These are phyloP conservation scores for Fragosphaeria purpurea DNA, from an alignment of 2,329 filamentous ascomycete species.

Conservation along the genomic window DNA sequence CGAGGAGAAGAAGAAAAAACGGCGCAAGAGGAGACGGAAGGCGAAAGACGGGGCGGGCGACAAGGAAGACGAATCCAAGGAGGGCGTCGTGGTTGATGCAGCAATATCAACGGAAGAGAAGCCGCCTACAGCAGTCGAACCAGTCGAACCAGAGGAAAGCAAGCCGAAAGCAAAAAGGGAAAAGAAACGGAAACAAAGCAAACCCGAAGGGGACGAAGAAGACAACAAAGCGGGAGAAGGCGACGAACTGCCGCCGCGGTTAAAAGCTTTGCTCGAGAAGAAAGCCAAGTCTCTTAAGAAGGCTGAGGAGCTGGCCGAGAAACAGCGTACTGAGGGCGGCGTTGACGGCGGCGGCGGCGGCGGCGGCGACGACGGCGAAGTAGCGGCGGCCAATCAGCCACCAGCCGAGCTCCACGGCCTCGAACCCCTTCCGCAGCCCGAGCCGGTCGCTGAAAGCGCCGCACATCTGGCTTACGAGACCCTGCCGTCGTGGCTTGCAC, in stretches of 20 bases:
- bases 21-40: too few relatives aligned
- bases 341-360: constrained; percentile 12
- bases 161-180: constrained; percentile 16
- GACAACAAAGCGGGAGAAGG: constrained; percentile 11
- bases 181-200: neutral
- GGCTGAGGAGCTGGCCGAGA: constrained; percentile 29
- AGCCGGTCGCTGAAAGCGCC: constrained; percentile 44
- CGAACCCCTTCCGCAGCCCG: constrained; percentile 72
- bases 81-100: constrained; percentile 3
- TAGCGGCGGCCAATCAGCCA: neutral
- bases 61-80: too few relatives aligned
- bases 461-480: constrained; percentile 63
- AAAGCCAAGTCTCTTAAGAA: constrained; percentile 44
- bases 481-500: constrained; percentile 70
- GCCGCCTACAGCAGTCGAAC: neutral
- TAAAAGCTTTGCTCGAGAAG: constrained; percentile 45
- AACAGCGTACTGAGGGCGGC: constrained; percentile 14
- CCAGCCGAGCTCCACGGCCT: constrained; percentile 54
- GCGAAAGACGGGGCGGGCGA: too few relatives aligned
- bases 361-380: neutral
- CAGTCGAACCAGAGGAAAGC: constrained; percentile 17
- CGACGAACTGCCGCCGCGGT: constrained; percentile 22
- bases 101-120: constrained; percentile 14
- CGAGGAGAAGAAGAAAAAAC: neutral
- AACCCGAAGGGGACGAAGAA: neutral